Conservation (phyloP, 1,284 basidiomycete genomes). For the Phenoliferia sp. region DNA sequence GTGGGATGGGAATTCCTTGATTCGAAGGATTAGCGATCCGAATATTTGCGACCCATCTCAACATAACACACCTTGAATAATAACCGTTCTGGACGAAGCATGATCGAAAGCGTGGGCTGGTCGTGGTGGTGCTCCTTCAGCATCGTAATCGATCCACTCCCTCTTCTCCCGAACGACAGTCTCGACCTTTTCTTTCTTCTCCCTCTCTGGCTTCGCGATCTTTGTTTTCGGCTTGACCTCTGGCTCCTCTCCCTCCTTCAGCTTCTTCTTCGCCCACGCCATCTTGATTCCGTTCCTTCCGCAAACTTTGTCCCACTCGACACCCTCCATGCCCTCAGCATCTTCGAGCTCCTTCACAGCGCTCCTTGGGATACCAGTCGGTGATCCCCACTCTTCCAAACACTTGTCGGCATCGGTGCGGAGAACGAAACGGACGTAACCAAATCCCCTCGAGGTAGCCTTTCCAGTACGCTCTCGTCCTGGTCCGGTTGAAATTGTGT, state of each 20-base stretch:
- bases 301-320: conserved; percentile 45
- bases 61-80: conserved; percentile 17
- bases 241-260: conserved; percentile 46
- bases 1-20: conserved; percentile 27
- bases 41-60: no score
- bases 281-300: conserved; percentile 63
- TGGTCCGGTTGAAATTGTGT: conserved; percentile 24
- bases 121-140: not conserved
- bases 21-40: no score
- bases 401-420: conserved; percentile 80
- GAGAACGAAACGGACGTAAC: conserved; percentile 89
- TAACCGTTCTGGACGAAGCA: conserved; percentile 33
- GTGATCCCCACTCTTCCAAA: conserved; percentile 52
- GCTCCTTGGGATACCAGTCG: conserved; percentile 42
- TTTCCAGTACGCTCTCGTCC: conserved; percentile 43
- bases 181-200: conserved; percentile 32
- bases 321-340: conserved; percentile 44
- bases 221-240: conserved; percentile 41
- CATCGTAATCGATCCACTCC: conserved; percentile 9
- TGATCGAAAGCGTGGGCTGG: conserved; percentile 14
- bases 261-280: conserved; percentile 58
- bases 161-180: conserved; percentile 15
- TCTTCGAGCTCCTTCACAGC: conserved; percentile 25
- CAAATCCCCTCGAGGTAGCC: conserved; percentile 90
- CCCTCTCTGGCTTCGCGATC: conserved; percentile 9